phyloP scores from a whole-genome alignment of 805 yeast species.

The Candida fluviatilis region DNA sequence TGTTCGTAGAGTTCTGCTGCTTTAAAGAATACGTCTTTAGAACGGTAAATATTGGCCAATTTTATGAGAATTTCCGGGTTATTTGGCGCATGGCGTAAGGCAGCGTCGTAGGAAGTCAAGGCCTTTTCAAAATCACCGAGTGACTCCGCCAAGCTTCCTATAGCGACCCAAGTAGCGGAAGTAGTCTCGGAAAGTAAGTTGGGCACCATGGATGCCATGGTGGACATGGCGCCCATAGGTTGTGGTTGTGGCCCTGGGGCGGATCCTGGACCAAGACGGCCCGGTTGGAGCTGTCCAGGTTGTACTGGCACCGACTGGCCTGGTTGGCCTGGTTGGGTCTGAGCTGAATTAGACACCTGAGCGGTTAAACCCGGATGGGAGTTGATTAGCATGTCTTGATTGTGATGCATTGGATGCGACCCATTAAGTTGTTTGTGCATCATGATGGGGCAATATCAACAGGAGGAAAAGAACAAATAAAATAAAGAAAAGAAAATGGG shows the following conservation, averaged over 20 bases:
- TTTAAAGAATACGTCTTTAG: conserved; percentile 84
- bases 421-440: conserved; percentile 5
- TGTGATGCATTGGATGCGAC: not conserved
- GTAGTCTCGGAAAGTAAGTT: conserved; percentile 46
- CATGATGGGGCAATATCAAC: not conserved
- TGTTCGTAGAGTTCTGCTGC: conserved; percentile 93
- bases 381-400: not conserved
- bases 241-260: conserved; percentile 4
- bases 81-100: conserved; percentile 80
- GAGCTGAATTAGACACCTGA: not conserved
- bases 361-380: not conserved
- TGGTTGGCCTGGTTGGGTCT: conserved; percentile 3
- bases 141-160: conserved; percentile 85
- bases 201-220: conserved; percentile 6
- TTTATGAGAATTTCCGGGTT: conserved; percentile 82
- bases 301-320: conserved; percentile 1
- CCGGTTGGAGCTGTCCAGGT: conserved; percentile 1
- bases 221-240: conserved; percentile 6
- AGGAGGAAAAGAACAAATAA: not conserved
- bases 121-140: conserved; percentile 89
- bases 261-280: conserved; percentile 4
- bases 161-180: conserved; percentile 83
- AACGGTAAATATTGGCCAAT: conserved; percentile 82
- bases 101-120: conserved; percentile 80
- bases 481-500: not conserved